Conservation (phyloP, 176 grass and related monocot species). For the Puccinellia tenuiflora region DNA sequence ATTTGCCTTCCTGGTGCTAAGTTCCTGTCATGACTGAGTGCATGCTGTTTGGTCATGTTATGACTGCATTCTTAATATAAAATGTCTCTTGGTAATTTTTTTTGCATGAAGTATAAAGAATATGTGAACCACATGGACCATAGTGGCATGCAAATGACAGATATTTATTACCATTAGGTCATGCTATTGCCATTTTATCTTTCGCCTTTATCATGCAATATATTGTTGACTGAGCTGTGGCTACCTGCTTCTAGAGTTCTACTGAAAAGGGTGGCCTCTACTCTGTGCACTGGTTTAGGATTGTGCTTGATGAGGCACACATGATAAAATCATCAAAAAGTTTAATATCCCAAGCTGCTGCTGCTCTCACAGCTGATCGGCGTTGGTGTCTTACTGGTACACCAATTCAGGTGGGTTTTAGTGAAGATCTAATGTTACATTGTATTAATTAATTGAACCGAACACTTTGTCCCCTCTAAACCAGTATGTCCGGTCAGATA, state of each 20-base stretch:
- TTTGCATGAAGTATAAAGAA: slow-evolving; percentile 1
- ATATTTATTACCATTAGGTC: background rate
- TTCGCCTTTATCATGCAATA: background rate
- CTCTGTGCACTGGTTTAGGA: slow-evolving; percentile 76
- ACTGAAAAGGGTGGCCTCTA: slow-evolving; percentile 72
- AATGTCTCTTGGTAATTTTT: background rate
- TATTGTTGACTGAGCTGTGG: slow-evolving; percentile 18
- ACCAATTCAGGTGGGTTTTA: slow-evolving; percentile 78
- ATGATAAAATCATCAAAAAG: slow-evolving; percentile 88
- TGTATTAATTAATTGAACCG: slow-evolving; percentile 2
- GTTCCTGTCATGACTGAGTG: background rate
- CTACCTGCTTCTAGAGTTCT: slow-evolving; percentile 40
- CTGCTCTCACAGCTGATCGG: slow-evolving; percentile 70
- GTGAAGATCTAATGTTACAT: background rate
- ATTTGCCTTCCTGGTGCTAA: background rate
- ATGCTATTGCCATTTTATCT: background rate
- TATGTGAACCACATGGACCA: background rate
- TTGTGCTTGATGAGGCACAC: slow-evolving; percentile 97
- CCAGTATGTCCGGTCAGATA: background rate
- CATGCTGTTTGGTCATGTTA: background rate
- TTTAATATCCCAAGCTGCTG: slow-evolving; percentile 73
- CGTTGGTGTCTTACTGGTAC: slow-evolving; percentile 98
- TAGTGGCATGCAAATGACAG: background rate
- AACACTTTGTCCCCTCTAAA: background rate
- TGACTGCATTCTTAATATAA: background rate